A percentile compares a stretch with the other conserved stretches of the same genome.
Conservation (phyloP, 2,329 filamentous ascomycete species). For the Coleophoma crateriformis region DNA sequence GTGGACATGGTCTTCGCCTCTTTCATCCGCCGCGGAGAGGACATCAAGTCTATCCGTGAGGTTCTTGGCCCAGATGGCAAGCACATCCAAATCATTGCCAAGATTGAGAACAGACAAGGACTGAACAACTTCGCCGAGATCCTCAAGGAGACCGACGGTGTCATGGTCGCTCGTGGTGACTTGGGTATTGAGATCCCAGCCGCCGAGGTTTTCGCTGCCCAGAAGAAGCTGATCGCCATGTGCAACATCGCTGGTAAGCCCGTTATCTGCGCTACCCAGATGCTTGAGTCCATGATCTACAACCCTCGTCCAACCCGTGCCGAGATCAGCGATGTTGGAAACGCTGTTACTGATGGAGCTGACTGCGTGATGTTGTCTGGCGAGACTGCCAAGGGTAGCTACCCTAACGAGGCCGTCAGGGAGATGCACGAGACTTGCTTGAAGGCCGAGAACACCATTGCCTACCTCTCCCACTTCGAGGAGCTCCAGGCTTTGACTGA, state of each 20-base stretch:
- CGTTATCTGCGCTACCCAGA: slow-evolving; percentile 97
- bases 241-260: slow-evolving; percentile 99
- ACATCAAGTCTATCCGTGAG: slow-evolving; percentile 87
- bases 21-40: slow-evolving; percentile 91
- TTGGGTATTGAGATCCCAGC: slow-evolving; percentile 98
- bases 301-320: slow-evolving; percentile 97
- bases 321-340: slow-evolving; percentile 97
- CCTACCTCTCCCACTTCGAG: slow-evolving; percentile 94
- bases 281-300: slow-evolving; percentile 99
- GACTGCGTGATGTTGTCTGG: slow-evolving; percentile 99
- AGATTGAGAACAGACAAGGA: slow-evolving; percentile 99
- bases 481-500: slow-evolving; percentile 82
- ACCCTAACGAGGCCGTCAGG: slow-evolving; percentile 83
- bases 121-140: slow-evolving; percentile 99
- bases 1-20: slow-evolving; percentile 99
- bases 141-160: slow-evolving; percentile 90
- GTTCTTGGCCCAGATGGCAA: slow-evolving; percentile 88
- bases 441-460: slow-evolving; percentile 94
- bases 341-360: slow-evolving; percentile 93
- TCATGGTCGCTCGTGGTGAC: slow-evolving; percentile 99
- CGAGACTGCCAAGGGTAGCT: slow-evolving; percentile 96
- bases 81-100: slow-evolving; percentile 98
- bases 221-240: slow-evolving; percentile 99
- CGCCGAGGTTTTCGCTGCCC: slow-evolving; percentile 96
- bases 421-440: slow-evolving; percentile 99